phyloP scores from a whole-genome alignment of 495 filamentous ascomycete genomes.

The Aspergillus steynii region DNA sequence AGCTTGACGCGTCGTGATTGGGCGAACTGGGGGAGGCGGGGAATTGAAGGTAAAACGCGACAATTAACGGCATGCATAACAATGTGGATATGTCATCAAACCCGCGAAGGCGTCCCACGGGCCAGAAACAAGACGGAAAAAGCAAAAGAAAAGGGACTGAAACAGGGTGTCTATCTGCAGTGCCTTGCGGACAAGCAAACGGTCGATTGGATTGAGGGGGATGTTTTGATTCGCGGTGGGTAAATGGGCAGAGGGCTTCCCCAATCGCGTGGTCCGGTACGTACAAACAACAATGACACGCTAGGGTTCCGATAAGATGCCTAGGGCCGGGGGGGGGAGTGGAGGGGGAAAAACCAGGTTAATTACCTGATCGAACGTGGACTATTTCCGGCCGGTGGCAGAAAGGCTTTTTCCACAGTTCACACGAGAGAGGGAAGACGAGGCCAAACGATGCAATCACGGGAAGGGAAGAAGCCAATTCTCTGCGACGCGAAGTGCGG shows the following conservation, averaged over 20 bases:
- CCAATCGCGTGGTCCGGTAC: background rate
- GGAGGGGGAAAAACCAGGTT: background rate
- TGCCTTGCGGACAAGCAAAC: conserved; percentile 1
- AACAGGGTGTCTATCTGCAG: background rate
- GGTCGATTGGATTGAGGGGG: background rate
- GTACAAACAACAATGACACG: background rate
- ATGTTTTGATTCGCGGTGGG: background rate
- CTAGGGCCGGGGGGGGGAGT: background rate
- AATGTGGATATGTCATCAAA: conserved; percentile 6
- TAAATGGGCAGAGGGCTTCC: background rate
- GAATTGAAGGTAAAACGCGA: conserved; percentile 18
- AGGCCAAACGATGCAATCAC: background rate
- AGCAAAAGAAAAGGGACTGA: background rate
- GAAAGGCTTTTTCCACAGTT: background rate
- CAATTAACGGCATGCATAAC: conserved; percentile 15
- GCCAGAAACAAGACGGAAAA: background rate
- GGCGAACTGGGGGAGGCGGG: conserved; percentile 12
- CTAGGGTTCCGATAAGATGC: background rate
- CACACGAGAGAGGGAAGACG: conserved; percentile 12
- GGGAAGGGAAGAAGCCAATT: background rate
- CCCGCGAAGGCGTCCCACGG: background rate
- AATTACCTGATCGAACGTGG: background rate
- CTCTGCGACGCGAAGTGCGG: conserved; percentile 15
- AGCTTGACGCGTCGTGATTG: conserved; percentile 36
- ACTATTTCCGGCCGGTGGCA: no score